Evolutionary conservation across 2,329 filamentous ascomycete species (phyloP).

Genomic region (Colletotrichum sp.): DNA sequence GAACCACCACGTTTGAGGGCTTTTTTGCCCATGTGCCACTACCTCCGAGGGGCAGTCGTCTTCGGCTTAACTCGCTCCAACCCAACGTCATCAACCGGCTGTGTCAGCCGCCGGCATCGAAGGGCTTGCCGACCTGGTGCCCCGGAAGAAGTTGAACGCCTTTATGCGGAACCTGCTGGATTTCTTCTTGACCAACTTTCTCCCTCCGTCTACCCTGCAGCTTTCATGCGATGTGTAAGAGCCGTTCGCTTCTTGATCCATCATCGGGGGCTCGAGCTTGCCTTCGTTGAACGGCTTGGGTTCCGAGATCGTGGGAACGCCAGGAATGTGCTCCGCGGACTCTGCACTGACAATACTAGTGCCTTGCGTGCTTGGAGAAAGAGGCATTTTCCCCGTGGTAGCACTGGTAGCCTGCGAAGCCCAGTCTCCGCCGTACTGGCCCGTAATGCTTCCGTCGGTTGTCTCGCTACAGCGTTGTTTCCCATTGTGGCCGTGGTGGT

Average conservation of each 20-base stretch:
- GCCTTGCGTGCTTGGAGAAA: slow-evolving; percentile 69
- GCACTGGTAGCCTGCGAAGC: slow-evolving; percentile 67
- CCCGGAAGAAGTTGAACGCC: slow-evolving; percentile 60
- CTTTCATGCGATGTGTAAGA: slow-evolving; percentile 40
- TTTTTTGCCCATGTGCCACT: neutral
- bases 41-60: neutral
- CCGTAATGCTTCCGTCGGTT: slow-evolving; percentile 64
- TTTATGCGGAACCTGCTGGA: slow-evolving; percentile 69
- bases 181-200: slow-evolving; percentile 63
- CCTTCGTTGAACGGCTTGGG: slow-evolving; percentile 33
- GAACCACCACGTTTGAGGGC: neutral
- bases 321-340: slow-evolving; percentile 55
- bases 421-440: slow-evolving; percentile 62
- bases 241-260: slow-evolving; percentile 20
- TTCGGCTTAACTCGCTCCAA: neutral
- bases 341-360: slow-evolving; percentile 69
- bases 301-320: slow-evolving; percentile 47
- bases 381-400: slow-evolving; percentile 67
- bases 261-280: neutral
- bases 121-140: slow-evolving; percentile 48
- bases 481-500: slow-evolving; percentile 45
- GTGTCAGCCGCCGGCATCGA: slow-evolving; percentile 33
- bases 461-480: slow-evolving; percentile 66
- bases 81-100: slow-evolving; percentile 23
- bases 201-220: slow-evolving; percentile 50